These are phyloP conservation scores for Quercus tomentella DNA, from an alignment of 331 rosid genomes.

Conservation along the genomic window DNA sequence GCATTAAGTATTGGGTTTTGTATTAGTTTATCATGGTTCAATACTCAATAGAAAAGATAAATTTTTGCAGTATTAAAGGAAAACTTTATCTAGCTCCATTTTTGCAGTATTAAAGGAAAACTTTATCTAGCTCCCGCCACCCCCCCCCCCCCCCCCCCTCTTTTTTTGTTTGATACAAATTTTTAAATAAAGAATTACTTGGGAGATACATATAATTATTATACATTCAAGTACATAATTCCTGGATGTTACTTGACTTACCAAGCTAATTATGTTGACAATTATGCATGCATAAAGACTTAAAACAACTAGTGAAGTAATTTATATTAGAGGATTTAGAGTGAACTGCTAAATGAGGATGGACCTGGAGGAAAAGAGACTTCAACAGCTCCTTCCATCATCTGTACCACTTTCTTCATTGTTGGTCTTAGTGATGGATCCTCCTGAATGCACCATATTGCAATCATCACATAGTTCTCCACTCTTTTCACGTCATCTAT, in stretches of 20 bases:
- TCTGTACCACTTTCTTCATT: conserved; percentile 15
- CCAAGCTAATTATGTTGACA: not conserved
- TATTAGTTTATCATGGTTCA: too few relatives aligned
- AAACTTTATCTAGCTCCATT: too few relatives aligned
- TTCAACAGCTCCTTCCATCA: conserved; percentile 22
- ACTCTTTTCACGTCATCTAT: not conserved
- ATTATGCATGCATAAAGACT: not conserved
- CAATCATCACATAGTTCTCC: conserved; percentile 3
- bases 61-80: too few relatives aligned
- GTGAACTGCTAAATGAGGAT: not conserved
- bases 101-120: too few relatives aligned
- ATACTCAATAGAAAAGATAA: too few relatives aligned
- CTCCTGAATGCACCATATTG: conserved; percentile 17
- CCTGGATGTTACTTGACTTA: not conserved
- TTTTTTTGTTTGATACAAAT: too few relatives aligned
- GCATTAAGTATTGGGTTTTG: too few relatives aligned
- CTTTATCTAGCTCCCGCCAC: too few relatives aligned
- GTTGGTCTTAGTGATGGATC: conserved; percentile 14
- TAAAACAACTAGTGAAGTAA: not conserved
- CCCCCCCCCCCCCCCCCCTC: too few relatives aligned
- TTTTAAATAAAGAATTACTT: too few relatives aligned
- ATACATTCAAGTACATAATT: not conserved
- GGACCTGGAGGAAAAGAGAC: not conserved
- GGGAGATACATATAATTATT: not conserved
- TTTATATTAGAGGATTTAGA: not conserved